Base-by-base conservation (phyloP, 352 stramenopile genomes). In the Phytophthora kernoviae region DNA sequence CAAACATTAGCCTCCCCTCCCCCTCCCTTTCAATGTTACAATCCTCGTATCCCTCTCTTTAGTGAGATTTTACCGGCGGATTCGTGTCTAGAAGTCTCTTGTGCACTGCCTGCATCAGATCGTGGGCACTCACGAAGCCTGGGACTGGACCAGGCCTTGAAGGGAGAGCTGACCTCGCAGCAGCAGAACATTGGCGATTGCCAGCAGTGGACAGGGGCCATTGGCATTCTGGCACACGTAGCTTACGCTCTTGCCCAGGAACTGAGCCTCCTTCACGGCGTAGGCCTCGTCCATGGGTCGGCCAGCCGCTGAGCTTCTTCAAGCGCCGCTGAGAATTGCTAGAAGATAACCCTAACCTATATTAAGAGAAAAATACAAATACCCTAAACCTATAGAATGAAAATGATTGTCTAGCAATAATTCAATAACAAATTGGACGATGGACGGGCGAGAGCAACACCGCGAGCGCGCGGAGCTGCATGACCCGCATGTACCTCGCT, bases 141-240 rank as follows among this genome's bases (percentile, higher is more conserved):
- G 70, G 77, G 27, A 79, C 67, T 78, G 63, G 9, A 85, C 48
- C 26, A 70, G 48, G 14, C 64, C 64, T 14, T 96, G 78, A 14
- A 99, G 73, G 14, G 56, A 56, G 15, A 99, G 79, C 17, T 93
- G 85, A 18, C 91, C 87, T 15, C 91, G 88, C 33, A 99, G 84
- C 22, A 99, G 67, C 20, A 99, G 75, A 36, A 97, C 88, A 65
- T 99, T 99, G 48, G 84, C 88, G 53, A 98, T 96, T 4, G 96
- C 97, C 18, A 99, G 75, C 17, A 99, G 82, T 33, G 97, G 97
- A 70, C 97, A 99, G 33, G 97, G 97, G 2, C 97, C 97, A 77
- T 99, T 99, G 68, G 97, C 81, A 76, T 99, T 99, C 78, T 99
- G 97, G 51, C 97, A 96, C 14, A 99, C 79, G 61, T 98, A 98